Conservation (phyloP, 2,329 filamentous ascomycete species). For the Mycosphaerella sp. region DNA sequence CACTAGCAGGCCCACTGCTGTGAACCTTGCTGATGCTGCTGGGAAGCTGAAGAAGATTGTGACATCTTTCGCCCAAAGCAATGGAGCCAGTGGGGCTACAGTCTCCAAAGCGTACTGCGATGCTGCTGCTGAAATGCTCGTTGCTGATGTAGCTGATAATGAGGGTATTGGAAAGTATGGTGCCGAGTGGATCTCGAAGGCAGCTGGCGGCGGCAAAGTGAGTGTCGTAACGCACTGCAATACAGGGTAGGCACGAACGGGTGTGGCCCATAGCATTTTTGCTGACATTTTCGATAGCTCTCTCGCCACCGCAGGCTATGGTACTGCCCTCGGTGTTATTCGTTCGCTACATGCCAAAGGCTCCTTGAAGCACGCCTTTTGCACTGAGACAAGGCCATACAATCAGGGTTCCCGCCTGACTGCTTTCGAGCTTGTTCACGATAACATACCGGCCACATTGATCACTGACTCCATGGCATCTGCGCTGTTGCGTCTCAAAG, state of each 20-base stretch:
- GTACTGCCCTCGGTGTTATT: slow-evolving; percentile 90
- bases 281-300: slow-evolving; percentile 49
- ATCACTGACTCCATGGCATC: slow-evolving; percentile 97
- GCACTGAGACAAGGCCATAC: slow-evolving; percentile 94
- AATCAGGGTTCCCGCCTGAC: slow-evolving; percentile 95
- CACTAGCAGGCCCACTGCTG: slow-evolving; percentile 84
- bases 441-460: slow-evolving; percentile 82
- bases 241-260: slow-evolving; percentile 59
- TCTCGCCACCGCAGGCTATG: slow-evolving; percentile 94
- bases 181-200: slow-evolving; percentile 71
- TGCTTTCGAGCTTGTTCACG: slow-evolving; percentile 92
- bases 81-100: slow-evolving; percentile 43
- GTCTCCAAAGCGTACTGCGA: slow-evolving; percentile 67
- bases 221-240: slow-evolving; percentile 98
- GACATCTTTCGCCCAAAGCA: slow-evolving; percentile 43
- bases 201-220: slow-evolving; percentile 51
- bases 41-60: slow-evolving; percentile 66
- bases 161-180: slow-evolving; percentile 76
- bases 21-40: slow-evolving; percentile 89
- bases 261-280: slow-evolving; percentile 23
- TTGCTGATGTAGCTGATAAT: slow-evolving; percentile 83
- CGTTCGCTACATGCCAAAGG: slow-evolving; percentile 65
- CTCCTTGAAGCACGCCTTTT: slow-evolving; percentile 76
- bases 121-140: slow-evolving; percentile 78
- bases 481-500: slow-evolving; percentile 65